A percentile compares a stretch with the other conserved stretches of the same genome.
Conservation (phyloP, 2,329 filamentous ascomycete genomes). For the Aspergillus luchuensis region DNA sequence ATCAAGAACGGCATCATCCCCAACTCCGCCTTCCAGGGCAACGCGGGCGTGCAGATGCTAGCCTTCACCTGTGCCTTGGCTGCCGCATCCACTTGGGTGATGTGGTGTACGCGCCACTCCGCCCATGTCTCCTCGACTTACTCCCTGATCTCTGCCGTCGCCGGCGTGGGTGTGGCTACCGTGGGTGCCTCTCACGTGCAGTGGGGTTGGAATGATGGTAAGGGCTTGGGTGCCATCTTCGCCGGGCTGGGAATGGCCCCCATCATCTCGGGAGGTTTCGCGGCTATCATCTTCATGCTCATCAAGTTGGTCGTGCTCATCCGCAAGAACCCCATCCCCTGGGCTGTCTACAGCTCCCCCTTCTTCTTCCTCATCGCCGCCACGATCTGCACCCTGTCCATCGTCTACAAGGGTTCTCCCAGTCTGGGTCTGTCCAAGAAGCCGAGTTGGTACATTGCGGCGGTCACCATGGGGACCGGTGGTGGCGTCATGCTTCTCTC, state of each 20-base stretch:
- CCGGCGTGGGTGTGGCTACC: constrained; percentile 69
- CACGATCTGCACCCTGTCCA: constrained; percentile 72
- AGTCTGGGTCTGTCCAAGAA: constrained; percentile 62
- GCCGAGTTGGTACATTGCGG: constrained; percentile 66
- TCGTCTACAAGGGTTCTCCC: constrained; percentile 80
- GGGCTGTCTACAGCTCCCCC: constrained; percentile 72
- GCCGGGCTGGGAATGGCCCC: constrained; percentile 67
- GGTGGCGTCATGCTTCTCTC: constrained; percentile 61
- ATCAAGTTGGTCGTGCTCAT: constrained; percentile 72
- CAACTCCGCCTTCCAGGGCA: constrained; percentile 57
- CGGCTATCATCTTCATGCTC: constrained; percentile 68
- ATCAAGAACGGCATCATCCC: constrained; percentile 80
- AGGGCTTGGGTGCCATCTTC: constrained; percentile 72
- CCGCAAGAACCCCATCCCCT: constrained; percentile 69
- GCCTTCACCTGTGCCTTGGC: constrained; percentile 47
- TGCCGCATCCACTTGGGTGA: constrained; percentile 63
- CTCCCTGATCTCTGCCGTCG: constrained; percentile 69
- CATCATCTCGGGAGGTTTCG: constrained; percentile 65
- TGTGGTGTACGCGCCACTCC: constrained; percentile 76
- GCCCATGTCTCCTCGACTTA: constrained; percentile 74
- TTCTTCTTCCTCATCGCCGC: constrained; percentile 77
- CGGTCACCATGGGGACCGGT: constrained; percentile 67
- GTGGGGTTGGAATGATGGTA: constrained; percentile 69
- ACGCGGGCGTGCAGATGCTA: constrained; percentile 68
- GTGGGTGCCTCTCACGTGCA: constrained; percentile 63